A percentile compares a stretch with the other conserved stretches of the same genome.
These are phyloP conservation scores for Setaria viridis DNA, from an alignment of 202 grass and related monocot genomes.

Conservation along the genomic window DNA sequence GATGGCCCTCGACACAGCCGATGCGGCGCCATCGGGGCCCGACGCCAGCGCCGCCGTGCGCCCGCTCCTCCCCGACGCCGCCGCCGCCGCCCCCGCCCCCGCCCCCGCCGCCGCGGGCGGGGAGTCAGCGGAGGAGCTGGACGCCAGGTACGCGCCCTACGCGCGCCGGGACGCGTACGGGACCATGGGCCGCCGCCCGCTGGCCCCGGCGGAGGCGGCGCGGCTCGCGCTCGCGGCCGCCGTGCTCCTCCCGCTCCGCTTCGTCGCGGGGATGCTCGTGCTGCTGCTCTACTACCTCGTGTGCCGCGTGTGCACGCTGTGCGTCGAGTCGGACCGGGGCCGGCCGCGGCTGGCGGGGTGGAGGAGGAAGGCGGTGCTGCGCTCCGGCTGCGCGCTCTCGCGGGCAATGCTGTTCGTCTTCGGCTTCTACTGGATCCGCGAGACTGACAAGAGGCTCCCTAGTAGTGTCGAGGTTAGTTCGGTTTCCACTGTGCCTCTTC, in stretches of 20 bases:
- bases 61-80: slow-evolving; percentile 44
- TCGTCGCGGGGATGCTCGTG: slow-evolving; percentile 60
- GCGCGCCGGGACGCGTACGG: slow-evolving; percentile 77
- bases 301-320: slow-evolving; percentile 80
- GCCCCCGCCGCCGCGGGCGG: not conserved
- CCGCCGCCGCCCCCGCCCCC: not conserved
- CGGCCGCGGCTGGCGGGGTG: slow-evolving; percentile 57
- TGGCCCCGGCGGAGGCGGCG: slow-evolving; percentile 37
- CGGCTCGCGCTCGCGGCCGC: slow-evolving; percentile 44
- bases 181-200: slow-evolving; percentile 67
- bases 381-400: slow-evolving; percentile 53
- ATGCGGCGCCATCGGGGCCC: not conserved
- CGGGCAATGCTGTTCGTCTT: slow-evolving; percentile 86
- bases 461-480: slow-evolving; percentile 52
- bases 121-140: slow-evolving; percentile 49
- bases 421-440: slow-evolving; percentile 86
- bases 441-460: slow-evolving; percentile 38
- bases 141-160: slow-evolving; percentile 74
- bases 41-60: slow-evolving; percentile 29
- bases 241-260: slow-evolving; percentile 70
- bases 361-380: slow-evolving; percentile 63
- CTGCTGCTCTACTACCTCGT: slow-evolving; percentile 73
- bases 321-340: slow-evolving; percentile 37
- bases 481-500: not conserved
- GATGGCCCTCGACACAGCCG: slow-evolving; percentile 52